A percentile compares a stretch with the other conserved stretches of the same genome.
These are phyloP conservation scores for Aotearoamyces nothofagi DNA, from an alignment of 2,329 filamentous ascomycete species.

Conservation along the genomic window DNA sequence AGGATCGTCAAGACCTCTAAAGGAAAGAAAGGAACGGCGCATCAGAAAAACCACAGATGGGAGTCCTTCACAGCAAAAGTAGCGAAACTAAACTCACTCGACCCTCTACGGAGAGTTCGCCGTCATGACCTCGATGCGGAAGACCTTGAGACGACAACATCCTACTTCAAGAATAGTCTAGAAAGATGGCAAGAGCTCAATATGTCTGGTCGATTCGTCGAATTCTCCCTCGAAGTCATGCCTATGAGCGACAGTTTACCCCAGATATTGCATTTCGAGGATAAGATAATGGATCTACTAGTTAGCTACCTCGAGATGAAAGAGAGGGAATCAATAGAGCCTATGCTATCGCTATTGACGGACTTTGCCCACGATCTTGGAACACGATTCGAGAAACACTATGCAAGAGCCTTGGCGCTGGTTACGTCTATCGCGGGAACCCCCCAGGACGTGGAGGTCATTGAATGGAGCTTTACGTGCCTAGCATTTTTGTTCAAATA, in stretches of 20 bases:
- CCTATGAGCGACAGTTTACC: slow-evolving; percentile 79
- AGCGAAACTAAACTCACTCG: slow-evolving; percentile 74
- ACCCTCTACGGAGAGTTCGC: slow-evolving; percentile 81
- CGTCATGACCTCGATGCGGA: slow-evolving; percentile 70
- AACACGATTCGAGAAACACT: slow-evolving; percentile 75
- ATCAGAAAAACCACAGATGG: slow-evolving; percentile 76
- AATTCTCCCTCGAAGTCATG: slow-evolving; percentile 60
- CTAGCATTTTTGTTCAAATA: slow-evolving; percentile 97
- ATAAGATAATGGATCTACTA: slow-evolving; percentile 67
- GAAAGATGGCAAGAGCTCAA: slow-evolving; percentile 89
- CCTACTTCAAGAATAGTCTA: slow-evolving; percentile 71
- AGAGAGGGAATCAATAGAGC: slow-evolving; percentile 70
- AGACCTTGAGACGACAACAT: slow-evolving; percentile 62
- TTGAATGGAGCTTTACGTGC: slow-evolving; percentile 94
- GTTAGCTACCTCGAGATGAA: slow-evolving; percentile 61
- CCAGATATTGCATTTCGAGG: slow-evolving; percentile 82
- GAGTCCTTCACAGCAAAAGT: slow-evolving; percentile 85
- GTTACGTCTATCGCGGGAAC: slow-evolving; percentile 67
- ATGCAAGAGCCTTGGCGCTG: slow-evolving; percentile 57
- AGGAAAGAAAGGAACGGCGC: slow-evolving; percentile 53
- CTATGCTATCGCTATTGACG: slow-evolving; percentile 73
- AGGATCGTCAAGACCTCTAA: slow-evolving; percentile 56
- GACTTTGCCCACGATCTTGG: slow-evolving; percentile 94
- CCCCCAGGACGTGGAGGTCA: slow-evolving; percentile 69
- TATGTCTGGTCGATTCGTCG: slow-evolving; percentile 64